These are phyloP conservation scores for Lenzites betulinus DNA, from an alignment of 768 basidiomycete species.

Conservation along the genomic window DNA sequence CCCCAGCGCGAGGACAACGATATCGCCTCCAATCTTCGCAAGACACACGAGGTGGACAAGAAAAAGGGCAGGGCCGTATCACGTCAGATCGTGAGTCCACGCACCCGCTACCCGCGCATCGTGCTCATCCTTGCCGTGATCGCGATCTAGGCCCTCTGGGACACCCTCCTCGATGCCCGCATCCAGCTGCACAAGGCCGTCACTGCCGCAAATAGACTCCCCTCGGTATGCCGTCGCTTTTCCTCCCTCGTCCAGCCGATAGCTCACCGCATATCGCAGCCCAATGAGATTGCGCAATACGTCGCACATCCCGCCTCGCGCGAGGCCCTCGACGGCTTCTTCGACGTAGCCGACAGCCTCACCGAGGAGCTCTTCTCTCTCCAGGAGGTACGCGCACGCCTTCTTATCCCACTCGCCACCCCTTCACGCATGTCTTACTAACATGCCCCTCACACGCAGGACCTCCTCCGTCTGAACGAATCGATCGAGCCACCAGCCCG, in stretches of 20 bases:
- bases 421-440: too few species aligned
- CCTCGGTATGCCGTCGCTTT: slow-evolving; percentile 47
- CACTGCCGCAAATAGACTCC: slow-evolving; percentile 63
- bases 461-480: slow-evolving; percentile 44
- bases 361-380: slow-evolving; percentile 69
- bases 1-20: slow-evolving; percentile 37
- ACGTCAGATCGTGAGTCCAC: slow-evolving; percentile 68
- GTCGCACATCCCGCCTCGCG: slow-evolving; percentile 40
- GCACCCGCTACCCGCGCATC: not conserved
- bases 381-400: slow-evolving; percentile 56
- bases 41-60: slow-evolving; percentile 66
- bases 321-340: slow-evolving; percentile 50
- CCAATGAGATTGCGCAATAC: slow-evolving; percentile 34
- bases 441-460: slow-evolving; percentile 17
- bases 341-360: slow-evolving; percentile 60
- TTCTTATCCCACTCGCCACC: not conserved
- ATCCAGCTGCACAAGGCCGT: slow-evolving; percentile 89
- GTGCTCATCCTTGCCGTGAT: slow-evolving; percentile 4
- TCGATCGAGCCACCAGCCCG: slow-evolving; percentile 49
- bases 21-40: slow-evolving; percentile 53
- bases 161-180: slow-evolving; percentile 84
- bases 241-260: not conserved
- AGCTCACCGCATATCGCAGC: slow-evolving; percentile 39
- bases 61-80: slow-evolving; percentile 84
- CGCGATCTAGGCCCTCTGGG: slow-evolving; percentile 70